phyloP scores from a whole-genome alignment of 2,329 filamentous ascomycete genomes.

The Alternaria burnsii region DNA sequence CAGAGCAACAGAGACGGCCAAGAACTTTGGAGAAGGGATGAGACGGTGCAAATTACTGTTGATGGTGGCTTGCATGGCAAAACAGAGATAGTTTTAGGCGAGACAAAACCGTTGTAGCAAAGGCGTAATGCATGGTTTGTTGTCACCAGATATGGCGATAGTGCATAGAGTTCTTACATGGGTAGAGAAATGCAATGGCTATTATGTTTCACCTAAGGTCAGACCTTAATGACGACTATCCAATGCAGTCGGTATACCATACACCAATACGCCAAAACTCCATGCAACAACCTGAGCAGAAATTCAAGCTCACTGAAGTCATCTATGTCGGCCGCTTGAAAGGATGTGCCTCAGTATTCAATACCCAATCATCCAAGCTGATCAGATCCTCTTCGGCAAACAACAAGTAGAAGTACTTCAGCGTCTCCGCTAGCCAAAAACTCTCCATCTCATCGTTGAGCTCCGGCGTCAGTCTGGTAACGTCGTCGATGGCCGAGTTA shows the following conservation, averaged over 20 bases:
- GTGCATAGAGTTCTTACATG: background rate
- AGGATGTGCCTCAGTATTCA: constrained; percentile 60
- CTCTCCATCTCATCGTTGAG: constrained; percentile 74
- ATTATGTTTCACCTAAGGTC: background rate
- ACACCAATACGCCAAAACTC: background rate
- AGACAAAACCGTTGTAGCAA: background rate
- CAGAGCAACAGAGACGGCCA: background rate
- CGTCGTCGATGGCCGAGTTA: constrained; percentile 72
- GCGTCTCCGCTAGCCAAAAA: constrained; percentile 75
- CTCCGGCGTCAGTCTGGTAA: constrained; percentile 60
- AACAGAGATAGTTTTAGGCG: background rate
- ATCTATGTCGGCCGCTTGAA: constrained; percentile 41
- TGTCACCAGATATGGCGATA: background rate
- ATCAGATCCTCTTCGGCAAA: constrained; percentile 67
- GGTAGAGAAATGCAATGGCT: background rate
- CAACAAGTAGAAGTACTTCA: constrained; percentile 73
- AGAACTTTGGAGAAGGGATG: background rate
- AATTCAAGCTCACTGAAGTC: background rate
- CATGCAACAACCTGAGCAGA: background rate
- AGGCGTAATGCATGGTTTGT: background rate
- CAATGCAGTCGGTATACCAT: background rate
- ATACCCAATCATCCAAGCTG: constrained; percentile 71
- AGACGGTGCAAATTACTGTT: background rate
- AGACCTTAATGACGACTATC: background rate
- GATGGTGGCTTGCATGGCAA: background rate